Percentiles rank a stretch among this genome's conserved stretches.
Evolutionary conservation across 2,329 filamentous ascomycete species (phyloP).

Genomic region (Colletotrichum brevisporum): DNA sequence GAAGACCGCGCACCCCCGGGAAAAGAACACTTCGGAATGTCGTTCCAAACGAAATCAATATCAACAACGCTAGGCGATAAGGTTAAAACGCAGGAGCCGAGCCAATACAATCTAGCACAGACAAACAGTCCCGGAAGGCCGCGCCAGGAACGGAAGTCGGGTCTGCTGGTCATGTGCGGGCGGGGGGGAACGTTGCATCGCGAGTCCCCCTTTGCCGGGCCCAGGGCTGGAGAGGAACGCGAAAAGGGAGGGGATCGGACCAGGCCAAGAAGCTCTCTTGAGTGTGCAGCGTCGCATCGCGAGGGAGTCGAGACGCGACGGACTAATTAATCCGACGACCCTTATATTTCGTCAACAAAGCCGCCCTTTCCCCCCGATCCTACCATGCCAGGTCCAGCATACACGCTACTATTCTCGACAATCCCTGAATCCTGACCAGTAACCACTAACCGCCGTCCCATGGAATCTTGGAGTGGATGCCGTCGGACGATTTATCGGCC

Average conservation of each 20-base stretch:
- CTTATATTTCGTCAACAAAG: slow-evolving; percentile 5
- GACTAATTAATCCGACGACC: slow-evolving; percentile 21
- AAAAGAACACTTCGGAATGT: background rate
- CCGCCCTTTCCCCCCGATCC: background rate
- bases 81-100: slow-evolving; percentile 19
- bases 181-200: slow-evolving; percentile 25
- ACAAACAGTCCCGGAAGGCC: background rate
- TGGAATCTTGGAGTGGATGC: background rate
- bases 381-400: background rate
- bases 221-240: background rate
- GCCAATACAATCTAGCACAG: slow-evolving; percentile 18
- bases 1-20: too few species aligned
- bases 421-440: too few species aligned
- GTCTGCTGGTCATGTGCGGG: background rate
- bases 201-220: background rate
- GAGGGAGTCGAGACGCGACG: slow-evolving; percentile 17
- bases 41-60: background rate
- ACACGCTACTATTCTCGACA: too few species aligned
- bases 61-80: slow-evolving; percentile 17
- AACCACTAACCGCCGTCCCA: too few species aligned
- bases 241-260: background rate
- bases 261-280: slow-evolving; percentile 17
- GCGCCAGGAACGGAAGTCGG: slow-evolving; percentile 17
- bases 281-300: slow-evolving; percentile 8
- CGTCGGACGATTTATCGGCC: slow-evolving; percentile 17